Conservation (phyloP, 169 alveolate genomes). For the Cryptosporidium sp. region DNA sequence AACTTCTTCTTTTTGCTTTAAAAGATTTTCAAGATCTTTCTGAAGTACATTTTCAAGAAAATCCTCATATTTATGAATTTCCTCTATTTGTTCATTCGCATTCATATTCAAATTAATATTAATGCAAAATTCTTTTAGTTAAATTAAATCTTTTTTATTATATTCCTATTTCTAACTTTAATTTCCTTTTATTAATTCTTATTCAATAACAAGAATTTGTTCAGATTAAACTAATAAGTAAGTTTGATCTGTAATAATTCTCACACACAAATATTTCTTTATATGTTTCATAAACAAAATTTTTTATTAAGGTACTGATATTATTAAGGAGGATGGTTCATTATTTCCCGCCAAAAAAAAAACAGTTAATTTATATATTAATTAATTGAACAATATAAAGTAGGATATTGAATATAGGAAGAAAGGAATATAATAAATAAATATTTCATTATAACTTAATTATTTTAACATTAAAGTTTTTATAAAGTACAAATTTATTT, state of each 20-base stretch:
- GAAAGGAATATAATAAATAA: too few species aligned
- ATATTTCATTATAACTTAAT: too few species aligned
- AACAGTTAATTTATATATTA: background rate
- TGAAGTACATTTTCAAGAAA: constrained; percentile 68
- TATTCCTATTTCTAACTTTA: background rate
- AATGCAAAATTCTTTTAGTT: too few species aligned
- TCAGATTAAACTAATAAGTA: background rate
- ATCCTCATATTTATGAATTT: constrained; percentile 54
- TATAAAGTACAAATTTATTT: too few species aligned
- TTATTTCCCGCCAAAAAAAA: background rate
- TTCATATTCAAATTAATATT: background rate
- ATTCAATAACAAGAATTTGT: background rate
- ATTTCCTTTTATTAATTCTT: background rate
- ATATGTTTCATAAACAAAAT: too few species aligned
- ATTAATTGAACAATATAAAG: background rate
- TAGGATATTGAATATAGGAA: too few species aligned
- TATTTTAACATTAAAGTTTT: too few species aligned
- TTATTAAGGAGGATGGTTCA: too few species aligned
- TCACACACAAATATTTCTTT: background rate
- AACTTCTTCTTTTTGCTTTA: constrained; percentile 19
- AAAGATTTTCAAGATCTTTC: constrained; percentile 46
- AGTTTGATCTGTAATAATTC: background rate
- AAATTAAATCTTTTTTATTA: background rate
- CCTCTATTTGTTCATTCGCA: background rate
- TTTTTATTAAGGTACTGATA: background rate